A percentile compares a stretch with the other conserved stretches of the same genome.
Evolutionary conservation across 2,329 filamentous ascomycete species (phyloP).

Genomic region (Epichloe coenophiala): DNA sequence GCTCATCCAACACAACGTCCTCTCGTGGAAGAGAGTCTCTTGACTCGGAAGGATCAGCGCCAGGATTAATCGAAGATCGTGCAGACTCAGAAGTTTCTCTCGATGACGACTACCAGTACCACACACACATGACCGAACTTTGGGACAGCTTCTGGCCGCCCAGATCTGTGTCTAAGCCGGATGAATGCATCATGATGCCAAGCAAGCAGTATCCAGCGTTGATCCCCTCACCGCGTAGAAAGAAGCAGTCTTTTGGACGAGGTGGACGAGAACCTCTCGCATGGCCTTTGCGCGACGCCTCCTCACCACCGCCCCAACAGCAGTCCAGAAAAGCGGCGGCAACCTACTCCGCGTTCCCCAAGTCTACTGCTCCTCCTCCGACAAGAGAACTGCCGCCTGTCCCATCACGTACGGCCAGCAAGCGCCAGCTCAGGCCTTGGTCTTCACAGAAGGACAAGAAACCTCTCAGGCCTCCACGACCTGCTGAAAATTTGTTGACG

Average conservation of each 20-base stretch:
- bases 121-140: constrained; percentile 28
- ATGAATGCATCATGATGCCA: constrained; percentile 7
- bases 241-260: neutral
- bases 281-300: constrained; percentile 15
- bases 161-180: neutral
- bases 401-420: neutral
- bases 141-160: constrained; percentile 38
- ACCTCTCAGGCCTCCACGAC: constrained; percentile 17
- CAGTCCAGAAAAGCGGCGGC: constrained; percentile 12
- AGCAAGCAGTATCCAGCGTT: constrained; percentile 20
- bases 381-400: neutral
- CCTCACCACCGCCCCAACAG: constrained; percentile 1
- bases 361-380: constrained; percentile 9
- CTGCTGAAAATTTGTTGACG: constrained; percentile 14
- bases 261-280: constrained; percentile 10
- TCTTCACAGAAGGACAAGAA: constrained; percentile 1
- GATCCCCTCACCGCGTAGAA: constrained; percentile 16
- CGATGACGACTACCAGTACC: constrained; percentile 38
- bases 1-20: constrained; percentile 1
- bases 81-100: constrained; percentile 35
- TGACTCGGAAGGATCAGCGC: constrained; percentile 31
- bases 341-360: constrained; percentile 31
- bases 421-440: neutral
- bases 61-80: constrained; percentile 36
- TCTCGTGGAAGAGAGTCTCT: constrained; percentile 15